A percentile compares a stretch with the other conserved stretches of the same genome.
Evolutionary conservation across 805 yeast species (phyloP).

Genomic region (Candida qinlingensis): DNA sequence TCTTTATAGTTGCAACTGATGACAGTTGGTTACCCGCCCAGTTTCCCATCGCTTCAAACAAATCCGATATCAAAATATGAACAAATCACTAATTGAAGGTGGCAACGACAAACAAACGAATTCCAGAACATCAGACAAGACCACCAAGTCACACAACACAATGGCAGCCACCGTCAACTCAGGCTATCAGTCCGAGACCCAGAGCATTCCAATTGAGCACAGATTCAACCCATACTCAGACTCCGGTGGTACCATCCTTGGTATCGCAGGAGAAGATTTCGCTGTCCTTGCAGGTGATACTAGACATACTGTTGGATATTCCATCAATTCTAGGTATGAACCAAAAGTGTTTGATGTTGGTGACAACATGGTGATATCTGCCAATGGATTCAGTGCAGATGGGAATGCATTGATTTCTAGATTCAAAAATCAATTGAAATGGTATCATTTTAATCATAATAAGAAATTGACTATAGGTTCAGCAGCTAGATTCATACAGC

Average conservation of each 20-base stretch:
- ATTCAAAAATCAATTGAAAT: conserved; percentile 59
- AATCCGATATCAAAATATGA: no score
- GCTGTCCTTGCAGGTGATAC: conserved; percentile 98
- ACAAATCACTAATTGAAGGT: not conserved
- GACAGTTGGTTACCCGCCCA: no score
- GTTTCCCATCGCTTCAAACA: no score
- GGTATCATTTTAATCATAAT: conserved; percentile 91
- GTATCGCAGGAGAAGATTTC: conserved; percentile 96
- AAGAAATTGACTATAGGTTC: conserved; percentile 62
- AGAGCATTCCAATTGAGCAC: conserved; percentile 73
- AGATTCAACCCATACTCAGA: conserved; percentile 90
- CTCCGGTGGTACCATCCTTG: conserved; percentile 95
- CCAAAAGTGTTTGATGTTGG: conserved; percentile 88
- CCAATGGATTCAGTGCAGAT: conserved; percentile 96
- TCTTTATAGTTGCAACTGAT: no score
- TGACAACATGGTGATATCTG: conserved; percentile 79
- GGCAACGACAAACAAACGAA: not conserved
- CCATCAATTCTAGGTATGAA: conserved; percentile 87
- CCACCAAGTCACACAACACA: not conserved
- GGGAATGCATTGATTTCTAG: conserved; percentile 78
- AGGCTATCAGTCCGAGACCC: conserved; percentile 55
- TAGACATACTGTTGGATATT: conserved; percentile 92
- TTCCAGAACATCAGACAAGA: not conserved
- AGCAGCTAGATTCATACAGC: conserved; percentile 90
- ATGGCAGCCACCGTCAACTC: conserved; percentile 47